Base-by-base conservation (phyloP, 2,329 filamentous ascomycete genomes). In the Sordariomycetes sp. region DNA sequence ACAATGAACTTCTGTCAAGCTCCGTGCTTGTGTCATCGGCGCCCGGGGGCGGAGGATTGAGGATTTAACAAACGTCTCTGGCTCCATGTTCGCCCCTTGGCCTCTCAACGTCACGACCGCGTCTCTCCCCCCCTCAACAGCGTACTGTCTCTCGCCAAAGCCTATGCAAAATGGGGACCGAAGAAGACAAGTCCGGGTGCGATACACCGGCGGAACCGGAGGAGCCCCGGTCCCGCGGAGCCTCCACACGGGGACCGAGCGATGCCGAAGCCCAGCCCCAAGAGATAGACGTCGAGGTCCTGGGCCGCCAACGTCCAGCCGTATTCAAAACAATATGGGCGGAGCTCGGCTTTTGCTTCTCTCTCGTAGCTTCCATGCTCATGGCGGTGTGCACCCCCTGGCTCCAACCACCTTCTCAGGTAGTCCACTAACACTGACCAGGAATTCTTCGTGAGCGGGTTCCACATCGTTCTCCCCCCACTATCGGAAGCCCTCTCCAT, bases 261-360 rank as follows among this genome's bases (percentile, higher is more conserved):
- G 46, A 50, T 20, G 46, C 20, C n/a, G 46, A 50, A 22, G 46
- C 46, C n/a, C 55, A 57, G 35, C 48, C 48, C 14, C 40, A 52
- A 5, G n/a, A 57, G 20, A 32, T 58, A 34, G 73, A 76, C 57
- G 71, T 88, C 53, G 82, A 88, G 64, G 74, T 76, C 18, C 73
- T 89, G 1, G 86, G 85, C 53, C 77, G 85, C 58, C 75, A 85
- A 64, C 75, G 86, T 3, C 86, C 86, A 1, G 71, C 75, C 4
- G 71, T 72, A 46, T 86, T 89, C 65, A 67, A 68, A 11, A 76
- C 74, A 2, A 66, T 72, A 54, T 76, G 76, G 70, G 69, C 78
- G n/a, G 86, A 89, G 65, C 61, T 82, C 4, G 77, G 78, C 24
- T 89, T 88, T 65, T 79, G 83, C 65, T 79, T 82, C 63, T 81